A percentile compares a stretch with the other conserved stretches of the same genome.
These are phyloP conservation scores for Carex cristatella DNA, from an alignment of 176 grass and related monocot genomes.

Conservation along the genomic window DNA sequence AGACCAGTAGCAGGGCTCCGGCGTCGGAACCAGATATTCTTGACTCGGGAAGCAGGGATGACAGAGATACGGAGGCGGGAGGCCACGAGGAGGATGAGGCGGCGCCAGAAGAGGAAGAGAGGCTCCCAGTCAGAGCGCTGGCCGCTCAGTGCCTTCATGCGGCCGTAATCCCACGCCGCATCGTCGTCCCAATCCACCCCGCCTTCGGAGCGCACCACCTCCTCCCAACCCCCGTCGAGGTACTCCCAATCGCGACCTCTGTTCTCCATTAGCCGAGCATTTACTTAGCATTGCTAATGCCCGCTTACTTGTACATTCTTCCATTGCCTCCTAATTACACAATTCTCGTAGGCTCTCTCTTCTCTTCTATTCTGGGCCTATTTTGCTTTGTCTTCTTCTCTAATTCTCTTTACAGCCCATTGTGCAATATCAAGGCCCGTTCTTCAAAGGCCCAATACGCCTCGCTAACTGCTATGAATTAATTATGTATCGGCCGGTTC, in stretches of 20 bases:
- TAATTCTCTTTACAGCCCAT: background rate
- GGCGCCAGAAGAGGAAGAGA: constrained; percentile 18
- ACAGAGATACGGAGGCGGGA: background rate
- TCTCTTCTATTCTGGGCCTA: background rate
- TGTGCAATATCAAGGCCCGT: too few species aligned
- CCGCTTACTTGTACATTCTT: too few species aligned
- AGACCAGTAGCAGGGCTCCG: background rate
- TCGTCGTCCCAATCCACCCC: background rate
- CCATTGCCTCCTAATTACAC: too few species aligned
- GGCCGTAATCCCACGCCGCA: background rate
- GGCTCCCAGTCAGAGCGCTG: constrained; percentile 20
- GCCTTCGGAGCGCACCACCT: background rate
- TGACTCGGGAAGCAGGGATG: constrained; percentile 1
- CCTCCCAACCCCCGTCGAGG: background rate
- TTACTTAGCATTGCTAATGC: background rate
- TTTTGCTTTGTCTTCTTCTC: background rate
- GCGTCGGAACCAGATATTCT: background rate
- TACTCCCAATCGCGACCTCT: background rate
- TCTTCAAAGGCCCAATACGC: too few species aligned
- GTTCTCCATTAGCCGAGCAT: background rate
- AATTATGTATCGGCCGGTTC: too few species aligned
- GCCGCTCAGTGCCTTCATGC: constrained; percentile 19
- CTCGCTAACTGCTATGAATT: too few species aligned
- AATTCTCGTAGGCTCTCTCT: background rate
- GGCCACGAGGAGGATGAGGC: background rate